Conservation (phyloP, 2,329 filamentous ascomycete genomes). For the Arthrobotrys conoides region DNA sequence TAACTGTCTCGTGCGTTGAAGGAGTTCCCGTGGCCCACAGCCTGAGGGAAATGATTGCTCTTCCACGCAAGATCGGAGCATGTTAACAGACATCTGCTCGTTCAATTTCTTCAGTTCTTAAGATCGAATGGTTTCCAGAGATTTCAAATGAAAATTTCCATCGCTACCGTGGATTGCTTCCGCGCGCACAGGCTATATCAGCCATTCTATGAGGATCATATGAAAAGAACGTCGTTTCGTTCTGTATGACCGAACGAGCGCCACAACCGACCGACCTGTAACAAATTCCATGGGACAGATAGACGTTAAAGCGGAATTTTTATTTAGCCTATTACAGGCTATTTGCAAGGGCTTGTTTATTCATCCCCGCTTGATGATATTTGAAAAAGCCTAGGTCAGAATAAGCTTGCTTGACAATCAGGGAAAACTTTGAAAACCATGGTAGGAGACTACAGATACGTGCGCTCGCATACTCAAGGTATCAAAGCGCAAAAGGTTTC, state of each 20-base stretch:
- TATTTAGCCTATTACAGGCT: slow-evolving; percentile 54
- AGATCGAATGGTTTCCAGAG: not conserved
- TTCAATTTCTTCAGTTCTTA: not conserved
- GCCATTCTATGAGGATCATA: slow-evolving; percentile 14
- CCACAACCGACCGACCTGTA: slow-evolving; percentile 47
- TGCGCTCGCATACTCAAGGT: not conserved
- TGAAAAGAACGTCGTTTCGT: slow-evolving; percentile 7
- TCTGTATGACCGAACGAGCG: slow-evolving; percentile 50
- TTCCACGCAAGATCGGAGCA: not conserved
- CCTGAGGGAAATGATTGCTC: slow-evolving; percentile 1
- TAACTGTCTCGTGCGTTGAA: no score
- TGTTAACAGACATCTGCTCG: not conserved
- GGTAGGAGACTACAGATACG: not conserved
- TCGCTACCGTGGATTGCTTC: slow-evolving; percentile 34
- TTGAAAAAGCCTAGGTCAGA: slow-evolving; percentile 2
- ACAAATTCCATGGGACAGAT: slow-evolving; percentile 17
- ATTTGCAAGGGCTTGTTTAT: slow-evolving; percentile 43
- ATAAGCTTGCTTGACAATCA: not conserved
- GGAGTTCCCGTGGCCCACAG: not conserved
- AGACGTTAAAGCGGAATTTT: slow-evolving; percentile 33
- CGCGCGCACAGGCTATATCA: slow-evolving; percentile 46
- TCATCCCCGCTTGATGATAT: slow-evolving; percentile 37
- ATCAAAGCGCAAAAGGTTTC: slow-evolving; percentile 21
- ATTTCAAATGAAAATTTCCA: not conserved
- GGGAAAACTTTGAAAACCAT: slow-evolving; percentile 15